These are phyloP conservation scores for Kazachstania martiniae DNA, from an alignment of 805 yeast species.

Conservation along the genomic window DNA sequence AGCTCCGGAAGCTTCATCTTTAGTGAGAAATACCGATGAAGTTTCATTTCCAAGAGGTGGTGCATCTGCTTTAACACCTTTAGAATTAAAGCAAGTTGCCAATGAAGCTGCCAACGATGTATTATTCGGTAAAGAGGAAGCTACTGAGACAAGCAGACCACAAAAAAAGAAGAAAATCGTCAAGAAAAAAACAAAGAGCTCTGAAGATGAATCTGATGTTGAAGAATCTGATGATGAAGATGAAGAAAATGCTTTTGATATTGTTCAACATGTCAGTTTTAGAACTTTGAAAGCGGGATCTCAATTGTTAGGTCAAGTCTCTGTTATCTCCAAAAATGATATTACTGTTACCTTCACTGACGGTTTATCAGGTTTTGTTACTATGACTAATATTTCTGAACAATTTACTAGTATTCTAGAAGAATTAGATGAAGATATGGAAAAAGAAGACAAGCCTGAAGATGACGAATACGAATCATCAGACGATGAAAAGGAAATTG, in stretches of 20 bases:
- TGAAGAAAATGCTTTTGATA: slow-evolving; percentile 27
- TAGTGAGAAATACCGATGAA: slow-evolving; percentile 29
- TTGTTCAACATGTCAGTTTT: slow-evolving; percentile 53
- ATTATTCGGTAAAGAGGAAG: slow-evolving; percentile 39
- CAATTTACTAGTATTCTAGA: slow-evolving; percentile 50
- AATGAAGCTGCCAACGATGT: slow-evolving; percentile 89
- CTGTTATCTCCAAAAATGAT: slow-evolving; percentile 49
- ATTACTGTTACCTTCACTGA: slow-evolving; percentile 68
- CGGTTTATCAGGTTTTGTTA: slow-evolving; percentile 67
- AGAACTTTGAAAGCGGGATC: slow-evolving; percentile 62
- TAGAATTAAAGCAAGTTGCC: slow-evolving; percentile 86
- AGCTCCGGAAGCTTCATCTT: slow-evolving; percentile 29
- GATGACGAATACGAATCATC: slow-evolving; percentile 26
- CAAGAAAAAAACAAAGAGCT: slow-evolving; percentile 20
- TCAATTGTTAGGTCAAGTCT: slow-evolving; percentile 65
- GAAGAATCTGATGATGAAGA: slow-evolving; percentile 25
- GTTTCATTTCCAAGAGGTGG: slow-evolving; percentile 92
- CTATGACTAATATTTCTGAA: slow-evolving; percentile 61
- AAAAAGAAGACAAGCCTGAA: slow-evolving; percentile 25
- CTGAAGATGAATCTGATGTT: slow-evolving; percentile 11
- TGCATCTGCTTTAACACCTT: slow-evolving; percentile 68
- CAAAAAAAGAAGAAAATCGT: slow-evolving; percentile 32
- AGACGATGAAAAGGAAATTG: slow-evolving; percentile 25
- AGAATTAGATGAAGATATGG: slow-evolving; percentile 40
- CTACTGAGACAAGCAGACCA: slow-evolving; percentile 17